phyloP scores from a whole-genome alignment of 306 rosid species.

The Rosa multiflora region DNA sequence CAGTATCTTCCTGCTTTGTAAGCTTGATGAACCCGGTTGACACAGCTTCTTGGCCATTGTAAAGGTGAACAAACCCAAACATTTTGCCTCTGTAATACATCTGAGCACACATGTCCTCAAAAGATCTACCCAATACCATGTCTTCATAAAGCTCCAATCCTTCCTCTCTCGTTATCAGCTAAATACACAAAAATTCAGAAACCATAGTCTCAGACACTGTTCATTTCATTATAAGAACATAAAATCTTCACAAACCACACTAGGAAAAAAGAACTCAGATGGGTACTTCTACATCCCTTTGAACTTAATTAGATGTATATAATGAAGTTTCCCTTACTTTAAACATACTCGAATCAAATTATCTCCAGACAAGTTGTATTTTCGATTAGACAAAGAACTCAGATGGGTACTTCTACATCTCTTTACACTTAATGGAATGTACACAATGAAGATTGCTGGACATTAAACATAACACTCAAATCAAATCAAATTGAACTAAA shows the following conservation, averaged over 20 bases:
- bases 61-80: slow-evolving; percentile 98
- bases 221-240: not conserved
- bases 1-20: slow-evolving; percentile 68
- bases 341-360: not conserved
- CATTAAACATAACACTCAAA: not conserved
- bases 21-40: slow-evolving; percentile 95
- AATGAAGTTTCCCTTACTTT: not conserved
- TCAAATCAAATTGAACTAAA: slow-evolving; percentile 1
- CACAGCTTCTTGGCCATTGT: slow-evolving; percentile 99
- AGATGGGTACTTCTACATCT: not conserved
- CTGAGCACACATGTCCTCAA: slow-evolving; percentile 99
- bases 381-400: not conserved
- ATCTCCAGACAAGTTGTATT: not conserved
- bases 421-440: not conserved
- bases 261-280: not conserved
- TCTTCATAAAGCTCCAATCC: slow-evolving; percentile 90
- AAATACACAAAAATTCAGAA: slow-evolving; percentile 29
- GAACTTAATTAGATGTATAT: not conserved
- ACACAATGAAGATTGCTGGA: not conserved
- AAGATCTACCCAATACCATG: slow-evolving; percentile 86
- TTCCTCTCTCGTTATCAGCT: slow-evolving; percentile 91
- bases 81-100: slow-evolving; percentile 96
- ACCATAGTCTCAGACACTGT: slow-evolving; percentile 15
- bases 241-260: too few species aligned
- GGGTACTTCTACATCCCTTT: not conserved